Evolutionary conservation across 1,284 basidiomycete species (phyloP).

Genomic region (Microbotryum silenes-acaulis): DNA sequence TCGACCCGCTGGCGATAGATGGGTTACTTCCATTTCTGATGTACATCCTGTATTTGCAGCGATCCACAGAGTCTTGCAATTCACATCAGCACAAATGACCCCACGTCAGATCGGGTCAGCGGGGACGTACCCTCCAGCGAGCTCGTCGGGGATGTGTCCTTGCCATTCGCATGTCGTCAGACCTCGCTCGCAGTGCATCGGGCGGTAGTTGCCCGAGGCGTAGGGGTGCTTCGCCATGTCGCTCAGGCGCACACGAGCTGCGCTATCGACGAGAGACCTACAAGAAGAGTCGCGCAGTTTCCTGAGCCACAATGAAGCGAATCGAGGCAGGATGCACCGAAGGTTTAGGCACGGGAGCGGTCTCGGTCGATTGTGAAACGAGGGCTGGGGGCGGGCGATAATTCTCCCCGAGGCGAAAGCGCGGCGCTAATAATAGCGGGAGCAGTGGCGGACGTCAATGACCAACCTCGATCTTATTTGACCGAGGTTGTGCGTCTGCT

Average conservation of each 20-base stretch:
- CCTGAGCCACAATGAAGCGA: too few species aligned
- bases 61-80: background rate
- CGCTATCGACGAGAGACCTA: too few species aligned
- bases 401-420: too few species aligned
- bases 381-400: too few species aligned
- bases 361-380: too few species aligned
- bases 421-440: too few species aligned
- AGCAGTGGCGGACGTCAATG: too few species aligned
- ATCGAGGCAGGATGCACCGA: too few species aligned
- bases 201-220: constrained; percentile 40
- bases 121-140: constrained; percentile 36
- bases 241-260: background rate
- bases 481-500: too few species aligned
- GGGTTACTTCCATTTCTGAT: constrained; percentile 49
- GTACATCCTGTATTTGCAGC: constrained; percentile 34
- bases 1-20: constrained; percentile 15
- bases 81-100: background rate
- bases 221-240: constrained; percentile 36
- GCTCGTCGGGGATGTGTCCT: constrained; percentile 38
- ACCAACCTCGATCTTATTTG: too few species aligned
- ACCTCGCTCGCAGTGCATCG: constrained; percentile 37
- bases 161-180: constrained; percentile 36
- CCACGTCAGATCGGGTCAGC: background rate
- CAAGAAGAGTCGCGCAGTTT: too few species aligned
- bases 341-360: too few species aligned